These are phyloP conservation scores for Betula pendula DNA, from an alignment of 306 rosid genomes.

Conservation along the genomic window DNA sequence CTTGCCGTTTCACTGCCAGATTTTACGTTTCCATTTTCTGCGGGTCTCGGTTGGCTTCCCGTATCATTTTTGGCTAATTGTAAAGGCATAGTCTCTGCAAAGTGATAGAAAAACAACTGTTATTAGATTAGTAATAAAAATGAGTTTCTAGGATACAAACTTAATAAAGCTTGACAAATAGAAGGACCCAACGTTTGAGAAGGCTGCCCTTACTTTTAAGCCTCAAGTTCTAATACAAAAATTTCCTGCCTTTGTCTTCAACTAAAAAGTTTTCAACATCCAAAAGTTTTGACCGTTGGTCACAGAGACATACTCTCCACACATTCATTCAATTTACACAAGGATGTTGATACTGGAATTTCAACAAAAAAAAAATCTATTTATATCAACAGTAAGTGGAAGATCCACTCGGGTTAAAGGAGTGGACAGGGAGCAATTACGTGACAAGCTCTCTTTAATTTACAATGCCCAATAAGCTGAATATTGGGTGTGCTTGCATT, in stretches of 20 bases:
- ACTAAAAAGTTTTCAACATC: not conserved
- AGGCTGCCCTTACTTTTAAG: not conserved
- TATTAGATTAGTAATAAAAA: conserved; percentile 7
- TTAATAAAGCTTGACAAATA: conserved; percentile 17
- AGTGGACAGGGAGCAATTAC: not conserved
- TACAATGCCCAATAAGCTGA: conserved; percentile 9
- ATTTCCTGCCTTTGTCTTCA: not conserved
- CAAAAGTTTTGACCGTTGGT: not conserved
- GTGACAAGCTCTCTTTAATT: conserved; percentile 2
- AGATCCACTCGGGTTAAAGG: not conserved
- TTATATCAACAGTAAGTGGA: not conserved
- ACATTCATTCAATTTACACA: not conserved
- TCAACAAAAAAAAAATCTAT: not conserved
- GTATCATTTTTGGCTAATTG: conserved; percentile 36
- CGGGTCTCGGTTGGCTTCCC: conserved; percentile 31
- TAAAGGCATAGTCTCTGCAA: conserved; percentile 45
- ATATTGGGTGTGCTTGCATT: conserved; percentile 3
- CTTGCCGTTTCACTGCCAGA: conserved; percentile 27
- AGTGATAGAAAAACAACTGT: conserved; percentile 20
- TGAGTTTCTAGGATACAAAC: not conserved
- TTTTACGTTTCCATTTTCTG: conserved; percentile 25
- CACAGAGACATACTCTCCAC: not conserved
- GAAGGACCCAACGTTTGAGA: conserved; percentile 5
- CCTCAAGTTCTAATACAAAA: conserved; percentile 1
- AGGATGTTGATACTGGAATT: conserved; percentile 6